Evolutionary conservation across 1,284 basidiomycete species (phyloP).

Genomic region (Sporisorium graminicola): DNA sequence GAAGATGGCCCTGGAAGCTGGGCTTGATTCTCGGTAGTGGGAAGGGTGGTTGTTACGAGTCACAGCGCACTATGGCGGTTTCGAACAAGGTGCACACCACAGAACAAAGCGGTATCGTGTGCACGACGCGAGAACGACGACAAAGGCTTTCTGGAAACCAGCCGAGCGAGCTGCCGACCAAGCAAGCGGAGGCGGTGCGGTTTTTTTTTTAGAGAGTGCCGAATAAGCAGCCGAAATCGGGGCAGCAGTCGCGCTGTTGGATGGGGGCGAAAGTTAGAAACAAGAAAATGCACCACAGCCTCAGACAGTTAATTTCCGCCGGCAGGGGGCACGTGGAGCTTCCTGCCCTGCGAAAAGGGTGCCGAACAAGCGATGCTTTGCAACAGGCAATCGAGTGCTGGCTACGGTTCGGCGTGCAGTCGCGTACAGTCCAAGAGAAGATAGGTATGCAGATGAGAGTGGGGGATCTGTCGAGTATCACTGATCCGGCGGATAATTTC

Average conservation of each 20-base stretch:
- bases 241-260: not conserved
- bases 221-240: not conserved
- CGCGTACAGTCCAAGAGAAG: too few relatives aligned
- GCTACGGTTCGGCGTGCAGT: too few relatives aligned
- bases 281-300: too few relatives aligned
- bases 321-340: not conserved
- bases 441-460: too few relatives aligned
- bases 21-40: too few relatives aligned
- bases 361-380: constrained; percentile 5
- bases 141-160: not conserved
- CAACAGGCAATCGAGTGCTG: not conserved
- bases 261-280: not conserved
- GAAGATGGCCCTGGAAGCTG: too few relatives aligned
- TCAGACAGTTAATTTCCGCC: not conserved
- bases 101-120: not conserved
- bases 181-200: not conserved
- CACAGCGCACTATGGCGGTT: too few relatives aligned
- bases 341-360: not conserved
- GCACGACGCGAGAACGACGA: too few relatives aligned
- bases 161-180: not conserved
- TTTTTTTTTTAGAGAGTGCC: not conserved
- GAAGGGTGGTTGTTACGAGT: too few relatives aligned
- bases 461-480: too few relatives aligned
- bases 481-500: not conserved
- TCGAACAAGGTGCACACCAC: too few relatives aligned